Evolutionary conservation across 2,329 filamentous ascomycete genomes (phyloP), one percentile per base, ranked within the genome.

Genomic region (Coniella lustricola): DNA sequence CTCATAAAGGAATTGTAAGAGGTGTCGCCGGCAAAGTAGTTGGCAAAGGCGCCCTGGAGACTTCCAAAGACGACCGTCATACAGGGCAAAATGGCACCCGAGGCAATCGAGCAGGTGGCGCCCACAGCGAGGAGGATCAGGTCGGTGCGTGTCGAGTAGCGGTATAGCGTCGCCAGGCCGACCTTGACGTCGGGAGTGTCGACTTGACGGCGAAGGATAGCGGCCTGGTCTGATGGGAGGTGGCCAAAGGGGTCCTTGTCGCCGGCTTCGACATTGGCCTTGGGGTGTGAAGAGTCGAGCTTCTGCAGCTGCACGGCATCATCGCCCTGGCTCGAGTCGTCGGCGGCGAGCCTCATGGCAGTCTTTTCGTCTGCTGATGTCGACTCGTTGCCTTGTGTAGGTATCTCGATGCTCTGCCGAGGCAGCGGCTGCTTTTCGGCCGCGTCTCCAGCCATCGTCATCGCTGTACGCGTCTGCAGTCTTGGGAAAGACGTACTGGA

Each of bases 1-100:
- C 68, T 54, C 43, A 75, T 73, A 65, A 93, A 93, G 0, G 71
- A 67, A 33, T 71, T 61, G 36, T 74, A 74, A 1, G 66, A 61
- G 16, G 76, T 68, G 0, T 60, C 62, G 7, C 69, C 68, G 3
- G 70, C 64, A 55, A 85, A 78, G 56, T 80, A 87, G 18, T 71
- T 62, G 58, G 85, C 78, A 62, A 95, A 94, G 1, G 76, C 77
- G 3, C 79, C 79, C 50, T 89, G 81, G 34, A 95, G 73, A 44
- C 82, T 79, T 53, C 89, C 88, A 59, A 94, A 94, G 31, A 95
- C 69, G 50, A 89, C 76, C 0, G 87, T 91, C 81, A 93, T 91
- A 20, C 90, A 69, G 5, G 88, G 88, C 52, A 91, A 66, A 7
- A 84, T 83, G 48, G 86, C 86, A 52, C 88, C 87, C 16, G 81